A percentile compares a stretch with the other conserved stretches of the same genome.
These are phyloP conservation scores for Citropsis articulata DNA, from an alignment of 345 rosid species.

Conservation along the genomic window DNA sequence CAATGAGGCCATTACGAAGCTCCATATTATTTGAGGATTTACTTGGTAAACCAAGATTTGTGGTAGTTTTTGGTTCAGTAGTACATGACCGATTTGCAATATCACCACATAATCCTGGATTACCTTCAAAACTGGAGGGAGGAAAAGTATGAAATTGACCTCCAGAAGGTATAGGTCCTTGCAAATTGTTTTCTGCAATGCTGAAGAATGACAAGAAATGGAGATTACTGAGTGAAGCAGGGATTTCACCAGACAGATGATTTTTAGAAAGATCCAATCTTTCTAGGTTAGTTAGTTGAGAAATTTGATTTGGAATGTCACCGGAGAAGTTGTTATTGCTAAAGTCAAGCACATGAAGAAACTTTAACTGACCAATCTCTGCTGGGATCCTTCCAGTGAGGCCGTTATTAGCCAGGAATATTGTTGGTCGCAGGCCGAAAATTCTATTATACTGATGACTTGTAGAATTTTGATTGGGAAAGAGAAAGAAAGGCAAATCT, in stretches of 20 bases:
- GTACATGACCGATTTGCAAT: neutral
- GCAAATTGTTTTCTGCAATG: neutral
- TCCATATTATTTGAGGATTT: neutral
- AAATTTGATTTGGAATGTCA: no score
- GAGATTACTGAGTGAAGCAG: no score
- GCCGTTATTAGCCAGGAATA: no score
- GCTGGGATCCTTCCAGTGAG: no score
- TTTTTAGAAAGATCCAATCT: no score
- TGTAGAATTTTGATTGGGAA: neutral
- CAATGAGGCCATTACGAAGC: neutral
- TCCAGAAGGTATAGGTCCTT: constrained; percentile 7
- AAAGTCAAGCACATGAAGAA: no score
- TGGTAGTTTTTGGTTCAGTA: neutral
- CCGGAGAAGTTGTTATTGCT: no score
- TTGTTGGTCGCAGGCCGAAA: neutral
- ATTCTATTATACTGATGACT: neutral
- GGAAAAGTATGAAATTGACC: constrained; percentile 2
- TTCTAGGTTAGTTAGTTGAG: no score
- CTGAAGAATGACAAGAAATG: no score
- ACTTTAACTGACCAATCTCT: no score
- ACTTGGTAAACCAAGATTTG: no score
- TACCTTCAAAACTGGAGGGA: neutral
- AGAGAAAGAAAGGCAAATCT: constrained; percentile 10
- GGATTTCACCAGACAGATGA: no score
- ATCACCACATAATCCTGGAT: neutral